Conservation (phyloP, 345 rosid species). For the Eutrema yunnanense region DNA sequence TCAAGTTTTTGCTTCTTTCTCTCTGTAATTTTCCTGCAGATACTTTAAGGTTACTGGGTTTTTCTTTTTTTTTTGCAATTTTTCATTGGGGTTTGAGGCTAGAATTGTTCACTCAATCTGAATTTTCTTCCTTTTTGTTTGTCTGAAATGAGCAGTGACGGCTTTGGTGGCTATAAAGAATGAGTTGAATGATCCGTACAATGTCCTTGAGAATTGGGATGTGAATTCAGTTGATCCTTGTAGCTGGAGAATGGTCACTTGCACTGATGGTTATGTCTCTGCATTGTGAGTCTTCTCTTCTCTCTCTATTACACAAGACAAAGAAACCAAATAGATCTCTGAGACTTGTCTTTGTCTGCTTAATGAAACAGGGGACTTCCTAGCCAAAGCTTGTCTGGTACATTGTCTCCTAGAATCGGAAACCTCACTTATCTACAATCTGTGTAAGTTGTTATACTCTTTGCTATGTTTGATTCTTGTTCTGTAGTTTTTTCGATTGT, state of each 20-base stretch:
- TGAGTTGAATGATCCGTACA: constrained; percentile 80
- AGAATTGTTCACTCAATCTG: constrained; percentile 6
- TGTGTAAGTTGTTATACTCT: constrained; percentile 52
- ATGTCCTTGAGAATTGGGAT: constrained; percentile 96
- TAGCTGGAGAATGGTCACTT: constrained; percentile 99
- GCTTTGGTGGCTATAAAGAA: constrained; percentile 81
- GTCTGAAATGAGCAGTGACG: constrained; percentile 63
- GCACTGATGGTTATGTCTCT: constrained; percentile 89
- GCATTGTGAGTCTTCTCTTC: constrained; percentile 58
- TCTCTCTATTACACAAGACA: not conserved
- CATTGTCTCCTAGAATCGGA: constrained; percentile 76
- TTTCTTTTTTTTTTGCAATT: not conserved
- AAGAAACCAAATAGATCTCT: not conserved
- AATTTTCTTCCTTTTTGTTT: not conserved
- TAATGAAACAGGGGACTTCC: constrained; percentile 74
- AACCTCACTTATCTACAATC: constrained; percentile 79
- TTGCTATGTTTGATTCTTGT: not conserved
- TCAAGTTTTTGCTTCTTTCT: constrained; percentile 2
- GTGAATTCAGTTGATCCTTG: constrained; percentile 97
- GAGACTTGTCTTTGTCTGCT: not conserved
- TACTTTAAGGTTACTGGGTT: not conserved
- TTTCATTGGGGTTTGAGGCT: not conserved
- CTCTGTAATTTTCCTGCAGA: not conserved
- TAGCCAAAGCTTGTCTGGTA: constrained; percentile 92
- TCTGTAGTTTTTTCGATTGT: not conserved